phyloP scores from a whole-genome alignment of 164 flowering plant species.

The Vitis amurensis region DNA sequence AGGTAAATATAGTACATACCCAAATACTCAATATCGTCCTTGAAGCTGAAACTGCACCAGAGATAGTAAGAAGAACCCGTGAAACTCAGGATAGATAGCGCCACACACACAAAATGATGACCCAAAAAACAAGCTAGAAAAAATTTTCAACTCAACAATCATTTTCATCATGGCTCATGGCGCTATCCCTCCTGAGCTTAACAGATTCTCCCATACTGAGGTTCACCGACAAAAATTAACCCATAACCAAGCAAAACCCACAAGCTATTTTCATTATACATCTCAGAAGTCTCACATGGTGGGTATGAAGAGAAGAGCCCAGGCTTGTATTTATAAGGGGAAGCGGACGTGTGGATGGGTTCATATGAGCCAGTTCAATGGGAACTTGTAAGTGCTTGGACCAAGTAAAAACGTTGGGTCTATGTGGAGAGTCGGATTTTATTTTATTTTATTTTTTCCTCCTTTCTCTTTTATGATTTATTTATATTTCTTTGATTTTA shows the following conservation, averaged over 20 bases:
- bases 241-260: background rate
- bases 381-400: conserved; percentile 6
- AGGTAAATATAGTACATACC: background rate
- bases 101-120: background rate
- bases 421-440: conserved; percentile 21
- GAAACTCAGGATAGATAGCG: conserved; percentile 59
- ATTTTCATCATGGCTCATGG: conserved; percentile 18
- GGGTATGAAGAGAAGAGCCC: conserved; percentile 4
- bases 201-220: conserved; percentile 44
- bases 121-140: too few relatives aligned
- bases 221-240: too few relatives aligned
- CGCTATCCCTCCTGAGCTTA: conserved; percentile 85
- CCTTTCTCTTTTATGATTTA: background rate
- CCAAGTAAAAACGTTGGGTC: background rate
- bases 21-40: background rate
- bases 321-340: conserved; percentile 31
- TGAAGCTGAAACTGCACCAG: conserved; percentile 8
- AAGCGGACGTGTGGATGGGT: conserved; percentile 4
- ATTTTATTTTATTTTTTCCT: background rate
- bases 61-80: conserved; percentile 34
- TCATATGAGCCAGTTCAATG: background rate
- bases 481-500: background rate
- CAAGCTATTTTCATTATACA: background rate
- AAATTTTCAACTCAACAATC: too few relatives aligned
- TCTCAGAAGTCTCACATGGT: background rate